Conservation (phyloP, 2,329 filamentous ascomycete species). For the Fusarium scirpi region DNA sequence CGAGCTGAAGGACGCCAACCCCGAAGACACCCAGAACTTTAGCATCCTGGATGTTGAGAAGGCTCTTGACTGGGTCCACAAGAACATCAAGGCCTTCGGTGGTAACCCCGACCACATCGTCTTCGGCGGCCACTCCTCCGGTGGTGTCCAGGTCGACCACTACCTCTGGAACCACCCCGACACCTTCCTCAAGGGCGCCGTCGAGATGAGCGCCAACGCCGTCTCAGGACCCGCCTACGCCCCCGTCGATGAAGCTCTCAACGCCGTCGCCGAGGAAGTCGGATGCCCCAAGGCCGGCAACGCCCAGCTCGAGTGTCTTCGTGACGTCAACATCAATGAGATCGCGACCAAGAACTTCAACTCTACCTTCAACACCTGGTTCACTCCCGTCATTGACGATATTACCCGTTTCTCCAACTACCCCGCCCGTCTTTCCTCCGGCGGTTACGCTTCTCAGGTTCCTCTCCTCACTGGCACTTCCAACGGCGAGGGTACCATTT, state of each 20-base stretch:
- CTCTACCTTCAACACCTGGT: slow-evolving; percentile 56
- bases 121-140: slow-evolving; percentile 57
- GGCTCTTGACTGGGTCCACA: slow-evolving; percentile 45
- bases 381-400: slow-evolving; percentile 54
- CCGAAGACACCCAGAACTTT: slow-evolving; percentile 44
- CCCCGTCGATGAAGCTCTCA: slow-evolving; percentile 52
- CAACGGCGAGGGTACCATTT: slow-evolving; percentile 53
- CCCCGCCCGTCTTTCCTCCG: slow-evolving; percentile 30
- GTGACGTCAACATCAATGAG: slow-evolving; percentile 43
- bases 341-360: slow-evolving; percentile 44
- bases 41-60: slow-evolving; percentile 45
- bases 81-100: slow-evolving; percentile 54
- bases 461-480: slow-evolving; percentile 54
- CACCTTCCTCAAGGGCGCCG: slow-evolving; percentile 53
- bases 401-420: slow-evolving; percentile 53
- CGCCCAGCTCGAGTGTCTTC: slow-evolving; percentile 55
- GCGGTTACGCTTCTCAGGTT: slow-evolving; percentile 50
- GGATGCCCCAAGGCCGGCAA: slow-evolving; percentile 49
- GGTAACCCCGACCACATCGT: slow-evolving; percentile 60
- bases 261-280: slow-evolving; percentile 53
- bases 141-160: slow-evolving; percentile 55
- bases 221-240: slow-evolving; percentile 56
- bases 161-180: slow-evolving; percentile 57
- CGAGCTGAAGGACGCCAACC: slow-evolving; percentile 45
- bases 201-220: slow-evolving; percentile 58